Evolutionary conservation across 1,139 yeast species (phyloP), one percentile per base, ranked within the genome.

Genomic region (Pichia sp.): DNA sequence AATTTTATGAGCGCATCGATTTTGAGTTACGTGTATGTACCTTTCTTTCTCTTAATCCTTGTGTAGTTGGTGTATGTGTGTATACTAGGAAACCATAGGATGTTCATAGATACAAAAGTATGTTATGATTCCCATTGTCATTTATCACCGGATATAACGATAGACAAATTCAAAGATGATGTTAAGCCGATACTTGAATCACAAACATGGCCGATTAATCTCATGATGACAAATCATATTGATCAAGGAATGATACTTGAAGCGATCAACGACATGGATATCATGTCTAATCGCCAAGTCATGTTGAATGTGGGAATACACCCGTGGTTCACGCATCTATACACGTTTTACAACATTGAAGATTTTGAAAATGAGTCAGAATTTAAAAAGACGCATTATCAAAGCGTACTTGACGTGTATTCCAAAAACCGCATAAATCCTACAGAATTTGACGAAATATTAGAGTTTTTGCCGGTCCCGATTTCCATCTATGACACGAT

Each of bases 291-390:
- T 15, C 53, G 54, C 1, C 62, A 63, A 27, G 66, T 85, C 1
- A 65, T 75, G 1, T 84, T 93, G 0, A 80, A 83, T 45, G 83
- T 82, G 62, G 99, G 98, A 0, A 71, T 88, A 4, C 98, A 93
- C 63, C 98, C 98, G 0, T 91, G 97, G 97, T 89, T 78, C 59
- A 67, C 81, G 2, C 96, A 91, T 64, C 58, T 83, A 28, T 83
- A 81, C 53, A 69, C 77, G 10, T 55, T 66, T 36, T 37, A 36
- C 4, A 17, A 27, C 8, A 63, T 57, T 0, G 59, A 55, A 1
- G 50, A 46, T 12, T 47, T 49, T 40, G 52, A 44, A 17, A 22
- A 18, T 11, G 32, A 46, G 38, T 17, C 51, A 33, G 50, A 52
- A 21, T 46, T 61, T 39, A 76, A 76, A 53, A 19, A 42, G 15